A percentile compares a stretch with the other conserved stretches of the same genome.
These are phyloP conservation scores for Neurospora pannonica DNA, from an alignment of 495 filamentous ascomycete species.

Conservation along the genomic window DNA sequence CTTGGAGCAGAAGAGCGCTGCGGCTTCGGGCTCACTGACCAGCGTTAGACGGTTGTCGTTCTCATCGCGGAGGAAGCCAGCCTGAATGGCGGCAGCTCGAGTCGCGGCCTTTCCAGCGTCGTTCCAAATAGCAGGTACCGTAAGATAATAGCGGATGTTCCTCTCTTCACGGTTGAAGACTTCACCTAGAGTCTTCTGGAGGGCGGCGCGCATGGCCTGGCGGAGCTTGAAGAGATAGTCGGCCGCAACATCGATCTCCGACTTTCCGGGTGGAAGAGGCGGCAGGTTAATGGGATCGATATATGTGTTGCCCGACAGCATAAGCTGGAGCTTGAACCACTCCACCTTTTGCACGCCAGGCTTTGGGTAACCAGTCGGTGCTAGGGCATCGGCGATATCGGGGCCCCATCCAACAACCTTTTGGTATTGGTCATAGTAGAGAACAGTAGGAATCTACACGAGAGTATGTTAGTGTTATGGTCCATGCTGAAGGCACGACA, in stretches of 20 bases:
- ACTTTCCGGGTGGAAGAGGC: slow-evolving; percentile 65
- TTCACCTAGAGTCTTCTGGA: slow-evolving; percentile 69
- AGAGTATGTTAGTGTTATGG: neutral
- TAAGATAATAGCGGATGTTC: slow-evolving; percentile 65
- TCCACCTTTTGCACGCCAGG: slow-evolving; percentile 69
- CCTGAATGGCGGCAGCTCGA: slow-evolving; percentile 62
- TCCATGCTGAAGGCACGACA: neutral
- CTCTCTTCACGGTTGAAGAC: slow-evolving; percentile 69
- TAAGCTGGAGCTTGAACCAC: slow-evolving; percentile 72
- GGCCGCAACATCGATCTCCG: slow-evolving; percentile 66
- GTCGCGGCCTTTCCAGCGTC: slow-evolving; percentile 68
- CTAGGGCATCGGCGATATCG: slow-evolving; percentile 65
- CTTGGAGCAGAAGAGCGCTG: slow-evolving; percentile 66
- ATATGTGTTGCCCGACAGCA: slow-evolving; percentile 70
- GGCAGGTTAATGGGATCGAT: slow-evolving; percentile 73
- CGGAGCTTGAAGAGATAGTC: slow-evolving; percentile 71
- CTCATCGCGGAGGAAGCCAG: slow-evolving; percentile 63
- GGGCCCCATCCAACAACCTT: slow-evolving; percentile 71
- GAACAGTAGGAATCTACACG: slow-evolving; percentile 59
- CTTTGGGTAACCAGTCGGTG: slow-evolving; percentile 66
- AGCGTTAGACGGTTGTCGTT: slow-evolving; percentile 67
- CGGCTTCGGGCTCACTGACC: slow-evolving; percentile 63
- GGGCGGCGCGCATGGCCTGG: slow-evolving; percentile 61
- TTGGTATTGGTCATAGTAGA: slow-evolving; percentile 70
- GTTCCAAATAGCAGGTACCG: slow-evolving; percentile 69